Evolutionary conservation across 2,329 filamentous ascomycete genomes (phyloP), one percentile per base, ranked within the genome.

Genomic region (Neofusicoccum cordaticola): DNA sequence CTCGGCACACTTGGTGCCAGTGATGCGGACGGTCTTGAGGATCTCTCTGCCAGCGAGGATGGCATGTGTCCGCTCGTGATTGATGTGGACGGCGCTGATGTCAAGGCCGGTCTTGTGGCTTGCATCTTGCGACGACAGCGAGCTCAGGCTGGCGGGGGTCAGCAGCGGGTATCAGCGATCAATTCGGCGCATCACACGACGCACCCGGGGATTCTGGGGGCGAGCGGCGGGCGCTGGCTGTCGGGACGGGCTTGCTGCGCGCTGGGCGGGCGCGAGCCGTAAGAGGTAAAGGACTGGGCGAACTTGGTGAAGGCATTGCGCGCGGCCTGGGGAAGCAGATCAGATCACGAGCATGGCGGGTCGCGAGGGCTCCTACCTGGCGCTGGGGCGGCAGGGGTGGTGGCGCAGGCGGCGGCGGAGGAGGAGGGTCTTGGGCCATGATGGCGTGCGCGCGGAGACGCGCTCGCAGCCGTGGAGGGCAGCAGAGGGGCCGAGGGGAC

Each of bases 1-100:
- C 72, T 89, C 87, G 63, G 82, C 82, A 48, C 85, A 86, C 66
- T 79, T 80, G 66, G 83, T 80, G 64, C 85, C 83, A 50, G 84
- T 80, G 62, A 89, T 82, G 60, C 82, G 83, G 67, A 89, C 82
- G 2, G 86, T 89, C 75, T 88, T 88, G 70, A 89, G 82, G 64
- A 89, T 88, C 69, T 89, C 86, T 68, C 85, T 85, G 61, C 87
- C 87, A 47, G 85, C 87, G 68, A 89, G 82, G 63, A 89, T 81
- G 62, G 86, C 87, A 79, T 88, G 86, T 66, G 85, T 88, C 65
- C 83, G 81, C 64, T 83, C 80, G 45, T 86, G 85, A 66, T 88
- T 89, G 74, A 88, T 85, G 73, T 88, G 86, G 61, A 89, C 78
- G 42, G 87, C 84, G 48, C 84, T 78, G 70, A 89, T 88, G 67